phyloP scores from a whole-genome alignment of 2,329 filamentous ascomycete species.

The Diaporthe humulicola region DNA sequence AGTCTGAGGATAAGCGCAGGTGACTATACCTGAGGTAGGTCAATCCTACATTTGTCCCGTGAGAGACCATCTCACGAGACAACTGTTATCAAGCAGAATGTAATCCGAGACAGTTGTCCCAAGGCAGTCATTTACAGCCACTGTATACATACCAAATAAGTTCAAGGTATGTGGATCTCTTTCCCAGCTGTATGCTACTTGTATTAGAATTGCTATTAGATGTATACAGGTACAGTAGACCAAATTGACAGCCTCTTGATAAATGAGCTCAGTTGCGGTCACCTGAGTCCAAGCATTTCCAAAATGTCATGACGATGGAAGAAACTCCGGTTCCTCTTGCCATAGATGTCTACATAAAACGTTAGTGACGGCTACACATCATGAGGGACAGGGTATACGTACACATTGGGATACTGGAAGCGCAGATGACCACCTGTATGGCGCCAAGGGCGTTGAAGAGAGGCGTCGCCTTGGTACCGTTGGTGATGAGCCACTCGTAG shows the following conservation, averaged over 20 bases:
- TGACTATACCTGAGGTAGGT: background rate
- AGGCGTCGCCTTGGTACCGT: constrained; percentile 67
- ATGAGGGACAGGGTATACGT: constrained; percentile 57
- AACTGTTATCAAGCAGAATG: too few species aligned
- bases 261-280: background rate
- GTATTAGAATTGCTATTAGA: constrained; percentile 1
- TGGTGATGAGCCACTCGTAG: constrained; percentile 82
- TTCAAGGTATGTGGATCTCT: too few species aligned
- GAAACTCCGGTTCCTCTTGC: constrained; percentile 82
- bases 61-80: background rate
- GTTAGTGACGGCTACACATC: background rate
- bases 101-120: background rate
- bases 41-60: background rate
- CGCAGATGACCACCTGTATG: constrained; percentile 83
- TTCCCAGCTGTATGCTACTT: background rate
- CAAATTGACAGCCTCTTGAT: background rate
- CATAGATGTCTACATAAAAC: constrained; percentile 74
- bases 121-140: too few species aligned
- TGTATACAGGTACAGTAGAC: background rate
- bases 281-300: constrained; percentile 56
- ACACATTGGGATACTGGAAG: constrained; percentile 83
- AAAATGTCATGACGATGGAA: constrained; percentile 83
- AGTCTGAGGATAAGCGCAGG: too few species aligned
- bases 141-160: too few species aligned
- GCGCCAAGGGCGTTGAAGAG: constrained; percentile 79